phyloP scores from a whole-genome alignment of 345 rosid species.

The Mallotus nudiflorus region DNA sequence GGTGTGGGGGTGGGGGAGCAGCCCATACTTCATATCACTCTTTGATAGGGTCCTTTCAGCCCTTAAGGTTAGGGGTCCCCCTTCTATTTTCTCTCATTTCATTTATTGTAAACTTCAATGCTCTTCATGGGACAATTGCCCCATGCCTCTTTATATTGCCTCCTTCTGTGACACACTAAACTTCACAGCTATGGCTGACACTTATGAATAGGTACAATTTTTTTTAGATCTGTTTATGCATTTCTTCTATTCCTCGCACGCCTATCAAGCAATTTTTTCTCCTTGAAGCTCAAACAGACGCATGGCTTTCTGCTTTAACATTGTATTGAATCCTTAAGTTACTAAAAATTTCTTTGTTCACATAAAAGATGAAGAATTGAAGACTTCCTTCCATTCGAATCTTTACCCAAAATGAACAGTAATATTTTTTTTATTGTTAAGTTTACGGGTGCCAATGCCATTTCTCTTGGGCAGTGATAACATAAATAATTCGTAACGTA shows the following conservation, averaged over 20 bases:
- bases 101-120: slow-evolving; percentile 11
- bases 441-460: no score
- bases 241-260: neutral
- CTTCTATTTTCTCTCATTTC: neutral
- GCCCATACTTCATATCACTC: slow-evolving; percentile 35
- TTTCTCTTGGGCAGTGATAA: no score
- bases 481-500: no score
- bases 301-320: neutral
- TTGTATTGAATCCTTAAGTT: neutral
- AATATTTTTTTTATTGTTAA: no score
- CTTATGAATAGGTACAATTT: neutral
- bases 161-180: neutral
- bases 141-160: slow-evolving; percentile 21
- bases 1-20: slow-evolving; percentile 26
- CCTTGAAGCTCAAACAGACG: neutral
- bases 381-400: no score
- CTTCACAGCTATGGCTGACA: slow-evolving; percentile 6
- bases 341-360: neutral
- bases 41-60: slow-evolving; percentile 1
- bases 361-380: no score
- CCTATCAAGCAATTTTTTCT: neutral
- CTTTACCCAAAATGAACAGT: no score
- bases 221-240: neutral
- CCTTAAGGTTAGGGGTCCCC: slow-evolving; percentile 26
- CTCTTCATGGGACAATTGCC: slow-evolving; percentile 13